Base-by-base conservation (phyloP, 805 yeast genomes). In the Sungouiozyma intestinalis region DNA sequence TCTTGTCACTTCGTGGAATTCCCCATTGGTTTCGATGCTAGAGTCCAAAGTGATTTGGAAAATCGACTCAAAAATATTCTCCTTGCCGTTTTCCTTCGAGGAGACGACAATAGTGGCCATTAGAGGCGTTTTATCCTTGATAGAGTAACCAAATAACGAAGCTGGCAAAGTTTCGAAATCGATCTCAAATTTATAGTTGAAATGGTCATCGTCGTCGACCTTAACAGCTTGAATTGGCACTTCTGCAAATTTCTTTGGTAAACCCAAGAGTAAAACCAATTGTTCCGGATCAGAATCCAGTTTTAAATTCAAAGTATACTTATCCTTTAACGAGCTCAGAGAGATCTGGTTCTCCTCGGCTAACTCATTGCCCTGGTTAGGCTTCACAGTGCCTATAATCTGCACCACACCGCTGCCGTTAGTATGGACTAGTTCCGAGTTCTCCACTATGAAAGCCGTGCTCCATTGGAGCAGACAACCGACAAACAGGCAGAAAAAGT, bases 191-290 rank as follows among this genome's bases (percentile, higher is more conserved):
- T 16, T 41, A 17, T 45, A 47, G 16, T 40, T 19, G 15, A 49
- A 44, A 29, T 45, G 39, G 16, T 40, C 44, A 4, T 47, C 49
- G 4, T 50, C 49, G 15, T 43, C 43, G n/a, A 46, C 47, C n/a
- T 48, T 47, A n/a, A 51, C 39, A 9, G 39, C 38, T 27, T 48
- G 42, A 16, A 49, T 42, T 20, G 52, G 42, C 16, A 47, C 41
- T 38, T 60, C 64, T 39, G 56, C 39, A 17, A 47, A 46, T n/a
- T 35, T 43, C 8, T 45, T 50, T n/a, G 56, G 53, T 31, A 49
- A 37, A 14, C 63, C 63, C 16, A 59, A 33, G 24, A 59, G 43
- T 27, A 60, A 31, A n/a, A 46, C 33, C 16, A 52, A 47, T 39
- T 54, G 57, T n/a, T 48, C 44, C n/a, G 57, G 57, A 2, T 24